A percentile compares a stretch with the other conserved stretches of the same genome.
Evolutionary conservation across 2,329 filamentous ascomycete genomes (phyloP).

Genomic region (Huntiella moniliformis): DNA sequence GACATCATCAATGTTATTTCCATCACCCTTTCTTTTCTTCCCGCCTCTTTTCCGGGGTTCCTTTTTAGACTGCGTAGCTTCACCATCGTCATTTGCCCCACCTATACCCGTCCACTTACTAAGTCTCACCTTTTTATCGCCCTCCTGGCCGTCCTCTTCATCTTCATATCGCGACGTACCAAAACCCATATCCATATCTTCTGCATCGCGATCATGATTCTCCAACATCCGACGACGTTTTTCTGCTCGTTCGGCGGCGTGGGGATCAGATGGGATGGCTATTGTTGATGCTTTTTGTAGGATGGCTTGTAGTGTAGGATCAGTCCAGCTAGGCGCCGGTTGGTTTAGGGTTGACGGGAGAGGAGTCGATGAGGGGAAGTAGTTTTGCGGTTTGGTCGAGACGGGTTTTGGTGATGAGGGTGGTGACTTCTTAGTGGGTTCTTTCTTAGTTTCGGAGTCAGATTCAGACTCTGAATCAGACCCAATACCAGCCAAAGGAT

Average conservation of each 20-base stretch:
- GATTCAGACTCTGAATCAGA: constrained; percentile 22
- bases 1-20: constrained; percentile 63
- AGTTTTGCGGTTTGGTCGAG: constrained; percentile 28
- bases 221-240: constrained; percentile 58
- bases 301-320: constrained; percentile 65
- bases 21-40: constrained; percentile 63
- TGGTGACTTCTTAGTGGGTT: constrained; percentile 14
- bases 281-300: constrained; percentile 67
- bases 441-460: constrained; percentile 22
- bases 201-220: constrained; percentile 57
- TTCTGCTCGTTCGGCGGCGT: constrained; percentile 39
- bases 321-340: constrained; percentile 46
- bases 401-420: constrained; percentile 24
- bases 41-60: constrained; percentile 47
- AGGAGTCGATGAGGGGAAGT: constrained; percentile 28
- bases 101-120: constrained; percentile 41
- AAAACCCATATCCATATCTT: constrained; percentile 90
- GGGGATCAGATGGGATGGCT: constrained; percentile 25
- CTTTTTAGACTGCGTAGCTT: constrained; percentile 17
- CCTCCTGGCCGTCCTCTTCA: constrained; percentile 60
- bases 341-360: constrained; percentile 27
- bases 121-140: constrained; percentile 41
- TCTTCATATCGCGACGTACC: constrained; percentile 75
- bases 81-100: constrained; percentile 25
- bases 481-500: constrained; percentile 42